phyloP scores from a whole-genome alignment of 2,329 filamentous ascomycete species.

The Ophiostoma pallidulum region DNA sequence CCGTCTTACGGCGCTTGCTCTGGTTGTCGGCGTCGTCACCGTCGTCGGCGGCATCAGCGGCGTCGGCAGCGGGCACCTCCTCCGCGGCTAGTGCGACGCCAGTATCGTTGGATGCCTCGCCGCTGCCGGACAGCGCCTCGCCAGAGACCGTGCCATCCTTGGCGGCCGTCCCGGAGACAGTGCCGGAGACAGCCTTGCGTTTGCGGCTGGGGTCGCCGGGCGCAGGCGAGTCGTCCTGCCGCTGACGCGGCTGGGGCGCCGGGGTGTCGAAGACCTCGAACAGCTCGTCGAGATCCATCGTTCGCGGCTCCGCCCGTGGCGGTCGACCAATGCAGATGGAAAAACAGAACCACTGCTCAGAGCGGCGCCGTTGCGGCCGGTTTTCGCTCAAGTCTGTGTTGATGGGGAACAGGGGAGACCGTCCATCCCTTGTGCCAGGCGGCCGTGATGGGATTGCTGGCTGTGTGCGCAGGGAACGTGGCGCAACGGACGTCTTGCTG shows the following conservation, averaged over 20 bases:
- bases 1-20: constrained; percentile 54
- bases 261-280: constrained; percentile 74
- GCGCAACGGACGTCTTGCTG: background rate
- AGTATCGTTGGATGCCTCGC: constrained; percentile 29
- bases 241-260: constrained; percentile 33
- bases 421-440: no score
- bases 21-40: constrained; percentile 36
- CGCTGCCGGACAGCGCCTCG: constrained; percentile 20
- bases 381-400: no score
- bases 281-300: constrained; percentile 58
- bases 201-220: constrained; percentile 61
- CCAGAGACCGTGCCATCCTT: background rate
- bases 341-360: no score
- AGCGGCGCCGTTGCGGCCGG: no score
- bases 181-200: constrained; percentile 76
- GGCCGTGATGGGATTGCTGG: no score
- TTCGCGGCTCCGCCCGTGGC: background rate
- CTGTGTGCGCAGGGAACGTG: constrained; percentile 3
- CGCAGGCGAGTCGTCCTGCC: constrained; percentile 26
- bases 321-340: no score
- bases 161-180: constrained; percentile 28
- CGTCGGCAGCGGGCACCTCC: constrained; percentile 27
- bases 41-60: constrained; percentile 31
- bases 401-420: no score
- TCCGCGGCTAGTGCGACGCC: constrained; percentile 17